phyloP scores from a whole-genome alignment of 2,329 filamentous ascomycete genomes.

The Colletotrichum brevisporum region DNA sequence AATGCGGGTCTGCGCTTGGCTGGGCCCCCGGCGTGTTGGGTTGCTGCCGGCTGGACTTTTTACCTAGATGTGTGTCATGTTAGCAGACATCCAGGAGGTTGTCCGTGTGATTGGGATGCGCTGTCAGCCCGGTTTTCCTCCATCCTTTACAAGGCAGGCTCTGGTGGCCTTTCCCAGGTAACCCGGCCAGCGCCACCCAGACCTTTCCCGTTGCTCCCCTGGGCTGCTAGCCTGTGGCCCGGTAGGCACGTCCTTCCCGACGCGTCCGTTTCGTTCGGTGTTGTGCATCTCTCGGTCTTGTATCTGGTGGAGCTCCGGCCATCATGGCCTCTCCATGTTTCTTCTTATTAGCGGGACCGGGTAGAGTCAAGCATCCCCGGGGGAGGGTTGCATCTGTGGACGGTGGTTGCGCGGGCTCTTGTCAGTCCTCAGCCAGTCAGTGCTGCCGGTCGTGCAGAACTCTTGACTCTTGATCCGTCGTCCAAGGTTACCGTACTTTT shows the following conservation, averaged over 20 bases:
- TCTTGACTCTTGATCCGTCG: constrained; percentile 7
- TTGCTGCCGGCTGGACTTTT: not conserved
- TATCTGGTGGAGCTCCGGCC: constrained; percentile 14
- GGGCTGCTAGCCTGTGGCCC: not conserved
- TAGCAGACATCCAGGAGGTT: constrained; percentile 13
- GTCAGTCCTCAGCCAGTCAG: constrained; percentile 22
- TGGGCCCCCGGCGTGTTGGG: not conserved
- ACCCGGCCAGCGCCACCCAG: constrained; percentile 12
- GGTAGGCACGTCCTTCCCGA: not conserved
- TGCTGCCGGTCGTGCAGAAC: constrained; percentile 17
- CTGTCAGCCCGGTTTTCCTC: constrained; percentile 22
- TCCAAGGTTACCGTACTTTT: constrained; percentile 33
- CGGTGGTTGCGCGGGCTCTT: not conserved
- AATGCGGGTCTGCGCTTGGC: constrained; percentile 13
- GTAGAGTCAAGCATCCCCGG: constrained; percentile 15
- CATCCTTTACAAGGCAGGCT: constrained; percentile 6
- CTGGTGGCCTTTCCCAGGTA: constrained; percentile 35
- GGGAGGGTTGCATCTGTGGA: constrained; percentile 22
- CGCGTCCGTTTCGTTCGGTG: constrained; percentile 13
- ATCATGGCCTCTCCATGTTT: not conserved
- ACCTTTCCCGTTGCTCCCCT: constrained; percentile 48
- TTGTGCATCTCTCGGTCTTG: constrained; percentile 25
- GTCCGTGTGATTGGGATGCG: constrained; percentile 33
- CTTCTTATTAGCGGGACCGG: constrained; percentile 7
- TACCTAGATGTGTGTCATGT: not conserved